Base-by-base conservation (phyloP, 2,329 filamentous ascomycete genomes). In the Sporothrix variecibatus region DNA sequence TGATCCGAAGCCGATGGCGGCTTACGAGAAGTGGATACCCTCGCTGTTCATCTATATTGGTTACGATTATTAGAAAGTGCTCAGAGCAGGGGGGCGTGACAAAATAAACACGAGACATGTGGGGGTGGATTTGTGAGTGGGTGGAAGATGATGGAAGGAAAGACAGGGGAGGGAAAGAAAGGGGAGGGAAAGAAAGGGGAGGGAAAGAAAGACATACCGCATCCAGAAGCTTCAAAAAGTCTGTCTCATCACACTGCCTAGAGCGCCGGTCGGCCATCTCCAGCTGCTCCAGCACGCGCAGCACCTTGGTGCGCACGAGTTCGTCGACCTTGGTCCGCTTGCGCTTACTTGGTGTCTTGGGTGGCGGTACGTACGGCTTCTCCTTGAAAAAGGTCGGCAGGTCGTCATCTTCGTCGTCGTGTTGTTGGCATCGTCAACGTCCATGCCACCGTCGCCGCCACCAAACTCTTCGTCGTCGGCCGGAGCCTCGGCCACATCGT, bases 241-340 rank as follows among this genome's bases (percentile, higher is more conserved):
- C 95, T 71, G 93, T 95, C 84, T 98, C 94, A 80, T 98, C 94
- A 80, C 94, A 97, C 85, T 96, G 91, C 75, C 94, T 88, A 12
- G 95, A 89, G 77, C 95, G 87, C 84, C 93, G 94, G 75, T 97
- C 94, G 2, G 91, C 92, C 72, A 98, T 86, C 67, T 90, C 88
- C 0, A 95, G 97, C 73, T 92, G 89, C 80, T 95, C 92, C 26
- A 98, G 86, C 26, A 98, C 94, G 80, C 92, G 93, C 79, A 92
- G 87, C 62, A 98, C 92, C 84, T 98, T 98, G 79, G 92, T 89
- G 77, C 92, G 89, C n/a, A 99, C 92, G 46, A 98, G 83, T 79
- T 95, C 90, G 0, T 91, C 90, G 2, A 97, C 90, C 81, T 92
- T 94, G 8, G 93, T 93, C 85, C 92, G 94, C 84, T 89, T 92